Conservation (phyloP, 164 flowering plant genomes). For the Umbellularia californica region DNA sequence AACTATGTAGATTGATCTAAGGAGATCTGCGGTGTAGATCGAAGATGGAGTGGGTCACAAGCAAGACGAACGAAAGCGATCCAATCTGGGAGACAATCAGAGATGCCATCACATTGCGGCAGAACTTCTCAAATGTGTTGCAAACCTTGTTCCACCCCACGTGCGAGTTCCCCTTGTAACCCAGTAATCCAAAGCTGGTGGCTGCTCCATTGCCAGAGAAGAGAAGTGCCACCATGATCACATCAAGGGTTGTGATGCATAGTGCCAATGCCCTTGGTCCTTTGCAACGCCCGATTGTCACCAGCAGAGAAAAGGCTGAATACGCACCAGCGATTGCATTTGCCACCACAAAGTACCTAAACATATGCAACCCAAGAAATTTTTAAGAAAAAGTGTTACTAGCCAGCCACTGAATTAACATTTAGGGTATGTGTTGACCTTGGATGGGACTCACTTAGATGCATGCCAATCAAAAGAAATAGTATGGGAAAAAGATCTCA, state of each 20-base stretch:
- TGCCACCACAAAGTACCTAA: slow-evolving; percentile 35
- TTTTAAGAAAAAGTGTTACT: too few species aligned
- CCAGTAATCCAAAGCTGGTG: slow-evolving; percentile 28
- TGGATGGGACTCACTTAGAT: too few species aligned
- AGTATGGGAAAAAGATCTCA: too few species aligned
- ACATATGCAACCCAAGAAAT: neutral
- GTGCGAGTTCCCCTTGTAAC: slow-evolving; percentile 34
- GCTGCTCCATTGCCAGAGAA: slow-evolving; percentile 43
- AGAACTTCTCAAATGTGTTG: slow-evolving; percentile 26
- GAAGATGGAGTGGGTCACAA: slow-evolving; percentile 20
- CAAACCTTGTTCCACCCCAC: slow-evolving; percentile 40
- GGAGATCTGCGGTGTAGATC: slow-evolving; percentile 22
- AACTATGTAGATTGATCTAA: too few species aligned
- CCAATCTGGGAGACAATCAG: slow-evolving; percentile 25
- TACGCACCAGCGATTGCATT: slow-evolving; percentile 44
- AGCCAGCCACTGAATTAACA: too few species aligned
- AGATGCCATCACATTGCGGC: slow-evolving; percentile 21
- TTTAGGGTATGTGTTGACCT: too few species aligned
- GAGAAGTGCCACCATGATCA: slow-evolving; percentile 34
- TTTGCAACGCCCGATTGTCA: slow-evolving; percentile 6
- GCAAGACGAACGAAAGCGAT: slow-evolving; percentile 17
- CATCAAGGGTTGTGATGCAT: slow-evolving; percentile 24
- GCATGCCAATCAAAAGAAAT: too few species aligned
- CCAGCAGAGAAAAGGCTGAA: slow-evolving; percentile 27
- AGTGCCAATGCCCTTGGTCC: neutral